Evolutionary conservation across 148 eudicot genomes (phyloP).

Genomic region (Arctostaphylos glauca): DNA sequence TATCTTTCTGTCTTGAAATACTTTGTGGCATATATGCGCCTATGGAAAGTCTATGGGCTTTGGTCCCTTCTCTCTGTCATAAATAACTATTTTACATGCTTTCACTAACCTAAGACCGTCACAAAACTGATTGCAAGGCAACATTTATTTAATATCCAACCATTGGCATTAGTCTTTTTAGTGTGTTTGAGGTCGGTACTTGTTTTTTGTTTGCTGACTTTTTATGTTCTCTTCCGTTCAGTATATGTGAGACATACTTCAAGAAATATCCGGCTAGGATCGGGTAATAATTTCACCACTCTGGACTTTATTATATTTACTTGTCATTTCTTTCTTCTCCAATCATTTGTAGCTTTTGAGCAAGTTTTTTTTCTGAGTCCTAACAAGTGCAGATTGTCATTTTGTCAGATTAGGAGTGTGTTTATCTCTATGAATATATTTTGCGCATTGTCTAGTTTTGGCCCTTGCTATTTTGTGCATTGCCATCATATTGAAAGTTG

Average conservation of each 20-base stretch:
- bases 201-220: conserved; percentile 21
- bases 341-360: neutral
- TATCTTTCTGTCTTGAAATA: neutral
- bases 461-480: neutral
- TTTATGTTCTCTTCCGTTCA: conserved; percentile 31
- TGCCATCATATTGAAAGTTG: neutral
- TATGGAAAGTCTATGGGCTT: neutral
- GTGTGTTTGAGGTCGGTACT: neutral
- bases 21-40: neutral
- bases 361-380: neutral
- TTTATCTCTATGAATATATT: neutral
- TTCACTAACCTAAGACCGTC: neutral
- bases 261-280: conserved; percentile 73
- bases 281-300: conserved; percentile 48
- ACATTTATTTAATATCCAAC: neutral
- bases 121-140: neutral
- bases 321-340: neutral
- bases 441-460: conserved; percentile 3
- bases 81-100: neutral
- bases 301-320: neutral
- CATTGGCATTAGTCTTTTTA: neutral
- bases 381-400: conserved; percentile 2
- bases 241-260: conserved; percentile 91
- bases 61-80: neutral
- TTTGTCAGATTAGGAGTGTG: neutral